phyloP scores from a whole-genome alignment of 306 rosid species.

The Fragaria nilgerrensis region DNA sequence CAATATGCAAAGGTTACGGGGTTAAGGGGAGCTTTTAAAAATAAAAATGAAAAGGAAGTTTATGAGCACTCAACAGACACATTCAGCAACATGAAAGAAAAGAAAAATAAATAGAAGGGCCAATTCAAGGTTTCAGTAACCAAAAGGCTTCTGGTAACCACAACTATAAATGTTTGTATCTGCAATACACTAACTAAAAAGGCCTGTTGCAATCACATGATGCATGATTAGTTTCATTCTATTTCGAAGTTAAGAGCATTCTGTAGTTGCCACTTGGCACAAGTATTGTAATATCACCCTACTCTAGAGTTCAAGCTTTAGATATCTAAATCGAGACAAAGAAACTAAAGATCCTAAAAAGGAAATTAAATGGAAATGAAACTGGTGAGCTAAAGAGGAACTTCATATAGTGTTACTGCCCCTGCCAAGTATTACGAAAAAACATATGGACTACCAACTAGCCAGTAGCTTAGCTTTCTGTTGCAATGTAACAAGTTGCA shows the following conservation, averaged over 20 bases:
- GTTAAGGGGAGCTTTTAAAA: neutral
- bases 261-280: neutral
- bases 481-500: neutral
- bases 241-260: neutral
- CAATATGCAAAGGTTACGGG: neutral
- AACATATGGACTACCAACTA: neutral
- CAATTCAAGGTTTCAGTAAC: neutral
- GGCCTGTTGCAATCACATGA: neutral
- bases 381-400: neutral
- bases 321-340: neutral
- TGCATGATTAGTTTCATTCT: neutral
- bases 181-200: neutral
- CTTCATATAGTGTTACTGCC: neutral
- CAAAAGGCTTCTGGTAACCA: neutral
- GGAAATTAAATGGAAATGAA: neutral
- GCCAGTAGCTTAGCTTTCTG: neutral
- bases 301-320: neutral
- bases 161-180: neutral
- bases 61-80: neutral
- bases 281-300: neutral
- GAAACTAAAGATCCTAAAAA: neutral
- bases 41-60: neutral
- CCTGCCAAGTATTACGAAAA: neutral
- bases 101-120: neutral
- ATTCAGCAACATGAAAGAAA: neutral